These are phyloP conservation scores for Cystoisospora suis DNA, from an alignment of 169 alveolate genomes.

Conservation along the genomic window DNA sequence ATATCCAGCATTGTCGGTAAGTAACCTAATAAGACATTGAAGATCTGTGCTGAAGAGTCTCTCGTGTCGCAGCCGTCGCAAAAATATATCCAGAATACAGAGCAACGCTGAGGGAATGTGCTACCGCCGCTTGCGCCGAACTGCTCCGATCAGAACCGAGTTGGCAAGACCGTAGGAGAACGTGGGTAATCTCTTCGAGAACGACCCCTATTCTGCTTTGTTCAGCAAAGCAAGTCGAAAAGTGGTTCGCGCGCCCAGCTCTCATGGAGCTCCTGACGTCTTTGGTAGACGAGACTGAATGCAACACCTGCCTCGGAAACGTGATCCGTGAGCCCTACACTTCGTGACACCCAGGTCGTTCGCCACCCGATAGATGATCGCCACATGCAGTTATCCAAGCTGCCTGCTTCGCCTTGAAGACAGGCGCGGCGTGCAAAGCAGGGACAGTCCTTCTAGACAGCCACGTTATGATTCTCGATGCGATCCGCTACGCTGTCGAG, in stretches of 20 bases:
- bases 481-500: neutral
- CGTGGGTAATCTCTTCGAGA: neutral
- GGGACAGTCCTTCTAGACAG: neutral
- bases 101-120: neutral
- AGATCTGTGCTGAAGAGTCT: neutral
- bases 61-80: neutral
- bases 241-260: constrained; percentile 28
- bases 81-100: neutral
- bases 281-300: neutral
- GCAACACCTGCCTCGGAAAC: constrained; percentile 25
- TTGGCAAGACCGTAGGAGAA: constrained; percentile 1
- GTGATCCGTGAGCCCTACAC: neutral
- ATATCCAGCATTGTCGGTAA: neutral
- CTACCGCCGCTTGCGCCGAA: neutral
- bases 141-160: neutral
- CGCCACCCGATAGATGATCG: neutral
- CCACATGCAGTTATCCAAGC: neutral
- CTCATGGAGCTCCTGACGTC: constrained; percentile 20
- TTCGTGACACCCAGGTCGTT: neutral
- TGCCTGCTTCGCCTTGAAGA: neutral
- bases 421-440: neutral
- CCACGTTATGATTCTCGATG: constrained; percentile 17
- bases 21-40: no score
- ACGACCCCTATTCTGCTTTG: neutral
- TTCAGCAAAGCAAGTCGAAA: neutral